Base-by-base conservation (phyloP, 2,329 filamentous ascomycete genomes). In the Claviceps quebecensis region DNA sequence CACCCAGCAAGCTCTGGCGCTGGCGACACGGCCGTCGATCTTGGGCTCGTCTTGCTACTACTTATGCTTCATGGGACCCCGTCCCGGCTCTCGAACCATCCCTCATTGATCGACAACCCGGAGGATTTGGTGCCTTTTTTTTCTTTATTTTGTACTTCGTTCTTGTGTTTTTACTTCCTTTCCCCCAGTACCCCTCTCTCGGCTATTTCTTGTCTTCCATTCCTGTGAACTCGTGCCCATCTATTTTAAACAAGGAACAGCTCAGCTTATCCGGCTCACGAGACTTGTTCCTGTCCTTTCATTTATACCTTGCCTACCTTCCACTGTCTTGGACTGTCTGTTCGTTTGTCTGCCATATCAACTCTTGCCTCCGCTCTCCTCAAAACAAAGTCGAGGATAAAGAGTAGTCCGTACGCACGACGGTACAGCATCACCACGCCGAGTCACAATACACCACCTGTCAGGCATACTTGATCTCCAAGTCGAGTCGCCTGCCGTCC, bases 31-130 rank as follows among this genome's bases (percentile, higher is more conserved):
- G 56, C 55, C 60, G 64, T 69, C 69, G 66, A 70, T 67, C 66
- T 64, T 60, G 63, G 66, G 62, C 60, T 67, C 60, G 63, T 60
- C 63, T 64, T 61, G 56, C 57, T 74, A 75, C 73, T 73, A 75
- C 73, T 73, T 76, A 75, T 76, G 63, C 65, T 61, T 64, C 61
- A 65, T 57, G 61, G 48, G 58, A 65, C 70, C 72, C 72, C 69
- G 62, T 70, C 69, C 69, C 29, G 19, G 43, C 41, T 49, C 49
- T 34, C 14, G 26, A 50, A 16, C 44, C 62, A 61, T 64, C 64
- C 68, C 48, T 34, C 48, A 66, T 71, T 68, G 70, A 75, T 74
- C 70, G 70, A 68, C 70, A 73, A 66, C 69, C 64, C 66, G 59
- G 69, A 63, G 65, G 67, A 68, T 67, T 65, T 65, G 65, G 64